Evolutionary conservation across 176 grass and related monocot species (phyloP).

Genomic region (Cenchrus purpureus): DNA sequence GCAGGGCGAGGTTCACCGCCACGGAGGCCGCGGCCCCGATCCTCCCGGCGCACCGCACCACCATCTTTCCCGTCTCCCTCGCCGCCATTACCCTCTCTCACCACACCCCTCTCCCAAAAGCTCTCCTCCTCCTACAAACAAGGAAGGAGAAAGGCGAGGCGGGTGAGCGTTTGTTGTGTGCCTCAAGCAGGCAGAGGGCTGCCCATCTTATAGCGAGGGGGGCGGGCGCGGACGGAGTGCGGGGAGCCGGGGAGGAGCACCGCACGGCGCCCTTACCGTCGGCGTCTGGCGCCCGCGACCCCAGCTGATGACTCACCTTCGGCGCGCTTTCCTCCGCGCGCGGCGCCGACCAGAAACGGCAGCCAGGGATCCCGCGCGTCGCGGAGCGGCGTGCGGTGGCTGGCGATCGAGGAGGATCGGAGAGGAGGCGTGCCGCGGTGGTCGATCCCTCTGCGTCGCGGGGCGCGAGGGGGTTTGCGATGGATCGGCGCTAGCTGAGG

Average conservation of each 20-base stretch:
- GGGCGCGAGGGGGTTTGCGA: no score
- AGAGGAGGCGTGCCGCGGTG: no score
- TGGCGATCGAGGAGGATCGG: no score
- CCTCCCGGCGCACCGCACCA: not conserved
- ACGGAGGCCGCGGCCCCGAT: conserved; percentile 40
- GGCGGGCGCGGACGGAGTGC: not conserved
- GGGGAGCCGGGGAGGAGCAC: not conserved
- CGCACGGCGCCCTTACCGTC: not conserved
- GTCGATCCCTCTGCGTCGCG: no score
- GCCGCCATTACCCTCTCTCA: not conserved
- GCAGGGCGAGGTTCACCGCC: conserved; percentile 26
- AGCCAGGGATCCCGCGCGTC: not conserved
- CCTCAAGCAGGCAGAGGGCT: not conserved
- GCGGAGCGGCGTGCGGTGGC: no score
- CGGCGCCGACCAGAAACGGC: not conserved
- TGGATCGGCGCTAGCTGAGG: no score
- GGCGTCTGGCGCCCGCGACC: not conserved
- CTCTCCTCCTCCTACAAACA: not conserved
- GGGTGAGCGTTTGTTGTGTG: not conserved
- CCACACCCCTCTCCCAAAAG: not conserved
- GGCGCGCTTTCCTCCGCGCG: no score
- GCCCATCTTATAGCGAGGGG: not conserved
- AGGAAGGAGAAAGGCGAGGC: not conserved
- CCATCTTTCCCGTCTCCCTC: not conserved
- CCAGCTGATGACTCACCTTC: not conserved